A percentile compares a stretch with the other conserved stretches of the same genome.
Evolutionary conservation across 2,329 filamentous ascomycete genomes (phyloP).

Genomic region (Corynespora cassiicola): DNA sequence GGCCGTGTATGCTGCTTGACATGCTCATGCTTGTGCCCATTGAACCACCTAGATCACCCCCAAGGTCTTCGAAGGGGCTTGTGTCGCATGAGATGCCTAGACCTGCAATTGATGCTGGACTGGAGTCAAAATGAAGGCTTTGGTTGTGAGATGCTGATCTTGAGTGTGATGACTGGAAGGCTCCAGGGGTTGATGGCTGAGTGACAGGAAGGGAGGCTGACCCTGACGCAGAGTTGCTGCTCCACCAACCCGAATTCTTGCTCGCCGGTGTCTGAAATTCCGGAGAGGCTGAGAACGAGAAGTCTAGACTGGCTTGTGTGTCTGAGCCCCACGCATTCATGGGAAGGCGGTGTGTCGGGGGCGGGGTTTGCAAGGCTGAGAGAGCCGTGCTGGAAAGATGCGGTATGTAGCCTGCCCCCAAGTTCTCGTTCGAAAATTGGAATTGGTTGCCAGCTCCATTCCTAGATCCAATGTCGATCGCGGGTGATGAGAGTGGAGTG

Average conservation of each 20-base stretch:
- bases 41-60: constrained; percentile 13
- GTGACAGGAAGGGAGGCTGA: constrained; percentile 15
- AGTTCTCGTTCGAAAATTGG: constrained; percentile 28
- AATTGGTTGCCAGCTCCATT: constrained; percentile 27
- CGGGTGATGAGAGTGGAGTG: constrained; percentile 40
- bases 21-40: constrained; percentile 1
- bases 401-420: constrained; percentile 17
- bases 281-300: constrained; percentile 38
- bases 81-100: constrained; percentile 40
- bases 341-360: constrained; percentile 35
- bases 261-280: constrained; percentile 24
- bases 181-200: constrained; percentile 14
- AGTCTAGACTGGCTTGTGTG: constrained; percentile 34
- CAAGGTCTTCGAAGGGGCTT: constrained; percentile 26
- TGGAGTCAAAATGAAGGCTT: constrained; percentile 7
- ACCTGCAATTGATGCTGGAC: constrained; percentile 23
- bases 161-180: constrained; percentile 17
- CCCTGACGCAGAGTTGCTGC: no score
- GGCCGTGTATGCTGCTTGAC: no score
- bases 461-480: constrained; percentile 25
- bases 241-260: constrained; percentile 39
- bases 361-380: constrained; percentile 47
- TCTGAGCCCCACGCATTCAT: constrained; percentile 39
- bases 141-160: constrained; percentile 24
- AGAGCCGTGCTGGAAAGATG: constrained; percentile 32